Evolutionary conservation across 768 basidiomycete genomes (phyloP), one percentile per base, ranked within the genome.

Genomic region (Lentinula sp.): DNA sequence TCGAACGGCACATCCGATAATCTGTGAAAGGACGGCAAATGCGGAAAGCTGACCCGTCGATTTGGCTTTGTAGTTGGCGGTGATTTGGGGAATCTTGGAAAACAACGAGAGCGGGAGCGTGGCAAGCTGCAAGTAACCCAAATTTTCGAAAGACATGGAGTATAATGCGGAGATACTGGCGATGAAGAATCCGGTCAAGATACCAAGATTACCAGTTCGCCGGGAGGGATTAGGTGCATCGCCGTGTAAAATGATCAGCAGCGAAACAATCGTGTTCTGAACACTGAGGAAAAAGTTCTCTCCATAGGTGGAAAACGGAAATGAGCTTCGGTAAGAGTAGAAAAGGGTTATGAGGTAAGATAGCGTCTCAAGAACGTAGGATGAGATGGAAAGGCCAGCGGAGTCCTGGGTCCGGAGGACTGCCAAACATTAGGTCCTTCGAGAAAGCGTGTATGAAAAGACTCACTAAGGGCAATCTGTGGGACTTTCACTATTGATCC

Each of bases 241-340:
- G 13, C 55, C 55, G 69, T 90, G 87, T 71, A 77, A 76, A 52
- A 95, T 79, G 73, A 95, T 96, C 65, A 95, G 85, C 68, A 94
- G 79, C 12, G 93, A 93, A 70, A 98, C 93, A 74, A 90, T 62
- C 66, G 88, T 78, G 76, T 95, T 93, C 73, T 96, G 94, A 62
- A 94, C 68, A 37, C 91, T 86, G 53, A 98, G 82, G 84, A 98
- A 98, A 61, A 95, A 71, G 78, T 96, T 98, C 74, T 99, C 97
- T 68, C 97, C 97, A 62, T 98, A 99, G 0, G 97, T 98, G n/a
- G 92, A 93, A 79, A 97, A 97, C 0, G 97, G 95, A 73, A 95
- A 98, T 28, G 78, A 73, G 69, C 91, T 88, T 20, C 93, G 81
- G 67, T 85, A 85, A 3, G 94, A 89, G 75, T 98, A 99, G 15